These are phyloP conservation scores for Immersiella caudata DNA, from an alignment of 495 filamentous ascomycete genomes.

Conservation along the genomic window DNA sequence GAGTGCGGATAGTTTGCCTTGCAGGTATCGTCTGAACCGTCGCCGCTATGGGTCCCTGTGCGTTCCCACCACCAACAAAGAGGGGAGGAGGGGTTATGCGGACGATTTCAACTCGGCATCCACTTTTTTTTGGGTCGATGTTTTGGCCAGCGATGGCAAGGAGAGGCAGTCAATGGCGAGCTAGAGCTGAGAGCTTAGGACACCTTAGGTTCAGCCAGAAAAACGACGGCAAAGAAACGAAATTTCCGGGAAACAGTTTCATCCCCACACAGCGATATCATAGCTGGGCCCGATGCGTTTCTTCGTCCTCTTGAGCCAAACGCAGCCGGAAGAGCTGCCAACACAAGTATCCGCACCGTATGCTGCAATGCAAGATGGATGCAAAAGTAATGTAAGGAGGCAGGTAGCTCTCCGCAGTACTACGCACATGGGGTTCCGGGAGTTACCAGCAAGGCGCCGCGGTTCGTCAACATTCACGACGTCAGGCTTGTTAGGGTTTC, in stretches of 20 bases:
- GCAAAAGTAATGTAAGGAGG: slow-evolving; percentile 25
- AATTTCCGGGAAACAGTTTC: neutral
- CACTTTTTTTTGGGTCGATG: neutral
- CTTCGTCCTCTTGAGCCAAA: neutral
- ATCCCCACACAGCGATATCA: too few species aligned
- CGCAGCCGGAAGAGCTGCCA: slow-evolving; percentile 5
- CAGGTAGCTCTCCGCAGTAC: slow-evolving; percentile 16
- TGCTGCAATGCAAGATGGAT: slow-evolving; percentile 33
- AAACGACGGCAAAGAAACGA: slow-evolving; percentile 1
- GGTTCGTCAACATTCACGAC: neutral
- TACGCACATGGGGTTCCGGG: slow-evolving; percentile 12
- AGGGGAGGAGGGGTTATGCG: neutral
- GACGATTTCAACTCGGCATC: neutral
- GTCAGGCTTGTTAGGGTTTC: slow-evolving; percentile 4
- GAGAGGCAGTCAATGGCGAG: slow-evolving; percentile 8
- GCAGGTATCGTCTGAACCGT: slow-evolving; percentile 11
- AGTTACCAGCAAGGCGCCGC: neutral
- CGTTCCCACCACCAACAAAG: neutral
- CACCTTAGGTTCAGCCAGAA: too few species aligned
- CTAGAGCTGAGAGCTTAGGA: slow-evolving; percentile 10
- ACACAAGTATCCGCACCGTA: slow-evolving; percentile 22
- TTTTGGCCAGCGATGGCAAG: neutral
- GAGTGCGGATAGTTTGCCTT: neutral
- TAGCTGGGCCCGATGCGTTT: neutral
- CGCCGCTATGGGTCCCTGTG: slow-evolving; percentile 12